Conservation (phyloP, 129 eudicot species). For the Flaveria ramosissima region DNA sequence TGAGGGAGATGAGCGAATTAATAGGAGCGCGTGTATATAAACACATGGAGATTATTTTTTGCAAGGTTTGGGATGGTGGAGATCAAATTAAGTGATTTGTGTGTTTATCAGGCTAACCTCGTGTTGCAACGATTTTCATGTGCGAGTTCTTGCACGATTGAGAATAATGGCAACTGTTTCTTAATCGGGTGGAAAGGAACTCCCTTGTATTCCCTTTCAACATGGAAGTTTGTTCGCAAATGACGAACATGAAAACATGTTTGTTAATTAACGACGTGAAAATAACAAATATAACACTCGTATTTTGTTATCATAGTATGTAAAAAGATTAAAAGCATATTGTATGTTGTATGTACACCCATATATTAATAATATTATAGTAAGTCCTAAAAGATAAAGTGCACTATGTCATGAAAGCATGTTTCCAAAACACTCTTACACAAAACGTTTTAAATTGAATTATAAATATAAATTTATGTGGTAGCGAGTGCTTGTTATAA, state of each 20-base stretch:
- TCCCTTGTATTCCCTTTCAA: slow-evolving; percentile 61
- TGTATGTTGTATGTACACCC: no score
- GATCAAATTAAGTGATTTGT: slow-evolving; percentile 51
- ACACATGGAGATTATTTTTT: slow-evolving; percentile 66
- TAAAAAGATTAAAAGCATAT: no score
- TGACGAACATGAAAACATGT: background rate
- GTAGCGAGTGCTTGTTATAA: no score
- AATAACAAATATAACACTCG: no score
- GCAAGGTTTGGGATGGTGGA: slow-evolving; percentile 59
- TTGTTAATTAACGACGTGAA: background rate
- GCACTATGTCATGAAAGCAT: no score
- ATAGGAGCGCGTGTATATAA: slow-evolving; percentile 47
- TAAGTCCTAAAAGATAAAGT: no score
- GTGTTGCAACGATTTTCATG: slow-evolving; percentile 45
- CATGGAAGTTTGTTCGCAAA: slow-evolving; percentile 56
- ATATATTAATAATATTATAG: no score
- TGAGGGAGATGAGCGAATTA: slow-evolving; percentile 52
- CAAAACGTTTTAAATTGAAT: no score
- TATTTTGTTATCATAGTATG: no score
- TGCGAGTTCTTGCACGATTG: slow-evolving; percentile 47
- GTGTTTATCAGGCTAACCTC: slow-evolving; percentile 56
- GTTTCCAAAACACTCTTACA: no score
- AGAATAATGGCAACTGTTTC: slow-evolving; percentile 51
- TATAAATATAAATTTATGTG: no score
- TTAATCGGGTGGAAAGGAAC: slow-evolving; percentile 78